Base-by-base conservation (phyloP, 306 rosid genomes). In the Alnus rubra region DNA sequence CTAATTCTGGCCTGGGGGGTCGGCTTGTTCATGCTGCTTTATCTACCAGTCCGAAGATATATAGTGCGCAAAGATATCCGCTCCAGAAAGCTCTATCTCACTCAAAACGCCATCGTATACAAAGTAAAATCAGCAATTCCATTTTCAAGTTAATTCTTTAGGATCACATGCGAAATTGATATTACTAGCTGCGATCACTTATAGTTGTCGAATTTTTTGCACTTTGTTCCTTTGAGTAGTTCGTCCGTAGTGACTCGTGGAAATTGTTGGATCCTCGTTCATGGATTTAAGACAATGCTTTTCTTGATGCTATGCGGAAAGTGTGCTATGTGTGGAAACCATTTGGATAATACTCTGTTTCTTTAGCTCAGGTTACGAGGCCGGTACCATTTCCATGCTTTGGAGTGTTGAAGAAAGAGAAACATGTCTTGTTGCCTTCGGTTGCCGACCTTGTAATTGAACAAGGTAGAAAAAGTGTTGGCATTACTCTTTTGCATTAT, bases 311-410 rank as follows among this genome's bases (percentile, higher is more conserved):
- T 33, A 4, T 48, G 31, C 65, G 62, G 44, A 68, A 75, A 45
- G 9, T 7, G 48, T 76, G 64, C 31, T 48, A n/a, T 42, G 23
- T 69, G 47, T 70, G 63, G 60, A 73, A 82, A 18, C 54, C 44
- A 42, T 6, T 63, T 75, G 30, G 55, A 23, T 83, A 73, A 71
- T 62, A 48, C 35, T 72, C 7, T 84, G 82, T 80, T 69, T 76
- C n/a, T 84, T 74, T 78, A 81, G 78, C 67, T 77, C 90, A 92
- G 98, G 95, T 85, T 78, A 78, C 92, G 0, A 92, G 86, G 88
- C 97, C 98, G 0, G 97, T 91, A 59, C 90, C 97, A 50, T 90
- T 94, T 81, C 97, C 97, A n/a, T 90, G 94, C 81, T 95, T 92
- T 55, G 98, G 98, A 33, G 97, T 82, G 49, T 80, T 91, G 78